Percentiles rank a stretch among this genome's conserved stretches.
Conservation (phyloP, 2,329 filamentous ascomycete species). For the Curvularia spicifera region DNA sequence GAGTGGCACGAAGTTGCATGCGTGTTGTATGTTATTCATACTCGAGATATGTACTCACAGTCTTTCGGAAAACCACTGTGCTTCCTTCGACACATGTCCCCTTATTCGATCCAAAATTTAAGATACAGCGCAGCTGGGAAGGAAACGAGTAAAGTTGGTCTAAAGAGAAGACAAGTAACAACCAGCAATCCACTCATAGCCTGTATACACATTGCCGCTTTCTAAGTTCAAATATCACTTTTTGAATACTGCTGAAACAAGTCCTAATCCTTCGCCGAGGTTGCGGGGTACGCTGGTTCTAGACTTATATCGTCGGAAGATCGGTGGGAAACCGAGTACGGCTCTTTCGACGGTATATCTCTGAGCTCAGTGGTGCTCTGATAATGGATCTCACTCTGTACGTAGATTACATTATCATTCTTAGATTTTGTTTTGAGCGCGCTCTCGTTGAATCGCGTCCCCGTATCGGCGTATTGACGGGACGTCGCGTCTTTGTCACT, state of each 20-base stretch:
- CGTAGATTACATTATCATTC: background rate
- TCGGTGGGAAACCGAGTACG: background rate
- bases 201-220: background rate
- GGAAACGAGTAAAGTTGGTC: background rate
- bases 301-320: slow-evolving; percentile 1
- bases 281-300: background rate
- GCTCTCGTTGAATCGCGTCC: background rate
- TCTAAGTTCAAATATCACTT: background rate
- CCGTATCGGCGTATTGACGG: too few species aligned
- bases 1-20: background rate
- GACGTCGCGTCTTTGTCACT: background rate
- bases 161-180: background rate
- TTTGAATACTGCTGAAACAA: background rate
- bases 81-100: too few species aligned
- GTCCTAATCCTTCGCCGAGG: background rate
- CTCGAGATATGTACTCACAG: background rate
- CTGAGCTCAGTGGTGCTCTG: background rate
- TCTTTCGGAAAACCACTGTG: background rate
- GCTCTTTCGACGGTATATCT: background rate
- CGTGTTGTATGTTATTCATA: background rate
- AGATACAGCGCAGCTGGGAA: background rate
- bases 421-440: background rate
- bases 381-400: background rate
- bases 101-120: background rate
- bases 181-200: background rate